Percentiles rank a stretch among this genome's conserved stretches.
phyloP scores from a whole-genome alignment of 208 protist species.

The Strigomonas galati region DNA sequence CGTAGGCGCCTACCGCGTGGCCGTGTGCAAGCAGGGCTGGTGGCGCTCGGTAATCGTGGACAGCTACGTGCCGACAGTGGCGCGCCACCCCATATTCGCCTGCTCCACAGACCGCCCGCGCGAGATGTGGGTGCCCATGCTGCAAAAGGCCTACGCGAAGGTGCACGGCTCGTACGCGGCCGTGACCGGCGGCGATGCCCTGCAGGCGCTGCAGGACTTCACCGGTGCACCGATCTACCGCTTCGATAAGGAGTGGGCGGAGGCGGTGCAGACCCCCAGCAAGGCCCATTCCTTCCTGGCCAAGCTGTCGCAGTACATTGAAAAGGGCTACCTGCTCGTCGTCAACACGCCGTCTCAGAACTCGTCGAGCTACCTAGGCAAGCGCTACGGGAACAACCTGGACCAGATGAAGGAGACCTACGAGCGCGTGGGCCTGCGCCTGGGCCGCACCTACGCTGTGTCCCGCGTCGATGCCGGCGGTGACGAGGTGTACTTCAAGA shows the following conservation, averaged over 20 bases:
- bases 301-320: constrained; percentile 10
- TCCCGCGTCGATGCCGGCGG: constrained; percentile 4
- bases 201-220: constrained; percentile 62
- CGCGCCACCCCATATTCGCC: constrained; percentile 29
- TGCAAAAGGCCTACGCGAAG: constrained; percentile 89
- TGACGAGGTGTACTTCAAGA: constrained; percentile 30
- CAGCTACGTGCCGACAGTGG: constrained; percentile 50
- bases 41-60: constrained; percentile 60
- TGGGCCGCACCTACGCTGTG: constrained; percentile 44
- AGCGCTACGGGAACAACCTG: constrained; percentile 11
- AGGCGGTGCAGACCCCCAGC: constrained; percentile 9
- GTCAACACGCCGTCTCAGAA: constrained; percentile 48
- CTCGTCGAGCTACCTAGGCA: constrained; percentile 27
- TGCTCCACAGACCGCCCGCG: constrained; percentile 24
- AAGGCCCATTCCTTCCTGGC: constrained; percentile 13
- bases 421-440: constrained; percentile 20
- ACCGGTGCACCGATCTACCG: constrained; percentile 40
- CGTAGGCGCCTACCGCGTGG: constrained; percentile 52
- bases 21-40: constrained; percentile 60
- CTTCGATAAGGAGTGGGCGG: constrained; percentile 51
- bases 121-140: constrained; percentile 66
- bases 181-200: constrained; percentile 55
- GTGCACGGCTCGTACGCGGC: constrained; percentile 69
- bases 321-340: constrained; percentile 23
- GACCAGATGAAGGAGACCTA: constrained; percentile 22